Percentiles rank a stretch among this genome's conserved stretches.
These are phyloP conservation scores for Scytalidium lignicola DNA, from an alignment of 2,329 filamentous ascomycete genomes.

Conservation along the genomic window DNA sequence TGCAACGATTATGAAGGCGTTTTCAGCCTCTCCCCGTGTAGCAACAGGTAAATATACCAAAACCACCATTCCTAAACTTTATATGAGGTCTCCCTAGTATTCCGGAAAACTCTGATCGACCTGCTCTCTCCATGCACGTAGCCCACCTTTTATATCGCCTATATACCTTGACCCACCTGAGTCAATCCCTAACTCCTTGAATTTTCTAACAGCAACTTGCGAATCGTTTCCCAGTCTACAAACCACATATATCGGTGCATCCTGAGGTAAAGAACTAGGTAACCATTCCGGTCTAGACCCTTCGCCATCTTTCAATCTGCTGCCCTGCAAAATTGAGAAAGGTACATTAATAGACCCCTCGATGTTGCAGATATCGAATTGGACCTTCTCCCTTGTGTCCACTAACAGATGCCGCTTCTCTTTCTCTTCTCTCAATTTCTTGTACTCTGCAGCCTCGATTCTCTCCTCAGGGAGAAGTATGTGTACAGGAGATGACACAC, in stretches of 20 bases:
- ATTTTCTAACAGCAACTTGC: conserved; percentile 60
- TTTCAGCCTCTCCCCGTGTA: neutral
- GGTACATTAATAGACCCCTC: conserved; percentile 71
- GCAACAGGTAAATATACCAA: neutral
- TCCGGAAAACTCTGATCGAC: conserved; percentile 58
- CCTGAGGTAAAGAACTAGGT: conserved; percentile 30
- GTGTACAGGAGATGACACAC: conserved; percentile 48
- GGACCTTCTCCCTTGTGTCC: conserved; percentile 79
- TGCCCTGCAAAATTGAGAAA: conserved; percentile 48
- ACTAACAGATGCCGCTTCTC: conserved; percentile 53
- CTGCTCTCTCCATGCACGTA: conserved; percentile 65
- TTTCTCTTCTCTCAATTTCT: conserved; percentile 16
- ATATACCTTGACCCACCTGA: conserved; percentile 48
- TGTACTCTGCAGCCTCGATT: conserved; percentile 55
- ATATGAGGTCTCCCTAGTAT: conserved; percentile 34
- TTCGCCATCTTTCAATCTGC: conserved; percentile 16
- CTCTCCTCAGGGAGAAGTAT: conserved; percentile 60
- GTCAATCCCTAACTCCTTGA: conserved; percentile 57
- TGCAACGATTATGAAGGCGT: neutral
- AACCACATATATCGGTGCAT: conserved; percentile 62
- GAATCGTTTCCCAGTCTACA: conserved; percentile 77
- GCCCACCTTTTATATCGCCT: conserved; percentile 66
- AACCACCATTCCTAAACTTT: neutral
- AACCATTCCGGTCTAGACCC: conserved; percentile 29
- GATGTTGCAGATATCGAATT: conserved; percentile 76